Evolutionary conservation across 2,329 filamentous ascomycete species (phyloP).

Genomic region (Aspergillus chevalieri): DNA sequence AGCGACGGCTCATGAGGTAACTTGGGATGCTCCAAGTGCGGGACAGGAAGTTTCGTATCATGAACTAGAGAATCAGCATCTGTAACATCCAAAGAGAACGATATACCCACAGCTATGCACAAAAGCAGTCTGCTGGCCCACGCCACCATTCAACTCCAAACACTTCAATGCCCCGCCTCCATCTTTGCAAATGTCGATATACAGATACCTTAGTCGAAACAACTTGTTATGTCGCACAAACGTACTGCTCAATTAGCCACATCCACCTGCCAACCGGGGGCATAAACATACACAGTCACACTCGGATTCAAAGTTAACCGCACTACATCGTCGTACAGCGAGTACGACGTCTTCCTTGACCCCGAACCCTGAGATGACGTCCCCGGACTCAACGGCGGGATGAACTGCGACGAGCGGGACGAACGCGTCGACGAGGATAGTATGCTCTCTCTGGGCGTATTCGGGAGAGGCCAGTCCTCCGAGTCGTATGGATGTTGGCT

Average conservation of each 20-base stretch:
- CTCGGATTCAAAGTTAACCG: constrained; percentile 24
- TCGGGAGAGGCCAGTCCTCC: constrained; percentile 25
- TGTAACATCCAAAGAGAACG: not conserved
- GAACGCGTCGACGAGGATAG: constrained; percentile 25
- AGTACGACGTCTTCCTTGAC: constrained; percentile 25
- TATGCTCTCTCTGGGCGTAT: constrained; percentile 20
- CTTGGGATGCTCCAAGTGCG: constrained; percentile 39
- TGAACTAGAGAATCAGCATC: constrained; percentile 18
- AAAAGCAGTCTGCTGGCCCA: constrained; percentile 31
- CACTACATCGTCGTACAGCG: constrained; percentile 25
- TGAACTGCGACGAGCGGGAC: constrained; percentile 25
- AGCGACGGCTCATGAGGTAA: constrained; percentile 27
- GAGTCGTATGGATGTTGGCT: constrained; percentile 16
- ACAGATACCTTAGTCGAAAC: constrained; percentile 36
- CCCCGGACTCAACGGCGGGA: constrained; percentile 21
- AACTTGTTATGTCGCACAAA: constrained; percentile 34
- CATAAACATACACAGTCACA: constrained; percentile 28
- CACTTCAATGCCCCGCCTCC: constrained; percentile 28
- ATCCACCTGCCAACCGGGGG: too few relatives aligned
- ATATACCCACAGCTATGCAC: constrained; percentile 32
- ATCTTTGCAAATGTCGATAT: constrained; percentile 37
- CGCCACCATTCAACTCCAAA: constrained; percentile 33
- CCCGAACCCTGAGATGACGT: constrained; percentile 17
- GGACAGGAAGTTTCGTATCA: constrained; percentile 33
- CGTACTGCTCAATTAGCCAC: constrained; percentile 19